Base-by-base conservation (phyloP, 192 early-diverging fungal species). In the Rhizophlyctis rosea region DNA sequence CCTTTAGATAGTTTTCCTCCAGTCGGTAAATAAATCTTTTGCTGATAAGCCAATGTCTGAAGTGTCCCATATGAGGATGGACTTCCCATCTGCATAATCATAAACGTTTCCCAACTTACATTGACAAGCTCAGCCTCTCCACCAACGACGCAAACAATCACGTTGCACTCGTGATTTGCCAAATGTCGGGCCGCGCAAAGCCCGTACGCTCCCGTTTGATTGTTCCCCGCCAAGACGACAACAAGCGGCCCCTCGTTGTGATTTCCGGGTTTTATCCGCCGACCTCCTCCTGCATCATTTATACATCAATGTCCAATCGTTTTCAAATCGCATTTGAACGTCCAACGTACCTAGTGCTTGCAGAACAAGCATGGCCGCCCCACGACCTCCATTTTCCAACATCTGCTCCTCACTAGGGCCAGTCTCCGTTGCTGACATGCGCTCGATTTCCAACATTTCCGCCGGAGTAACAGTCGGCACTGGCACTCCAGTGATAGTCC, bases 341-440 rank as follows among this genome's bases (percentile, higher is more conserved):
- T 1, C 4, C 29, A 4, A 35, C 50, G 47, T 61, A 76, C 76
- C 88, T n/a, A 92, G 64, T 23, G 82, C 83, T 62, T 89, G 86
- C 36, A 92, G 63, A 33, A 79, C 82, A 75, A 91, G 74, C 79
- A 86, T 86, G 24, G 88, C 85, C 13, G 76, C 77, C 25, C 87
- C 80, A 39, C 88, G 76, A 4, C 86, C 91, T 16, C 82, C 91
- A 75, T 91, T 93, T 67, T 93, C 91, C 52, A 90, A 81, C 77
- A 88, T 81, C 61, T 88, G 86, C 44, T 80, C 78, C 2, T 87
- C 81, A 54, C 76, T 86, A 18, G 86, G 84, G 3, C 91, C 89
- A 47, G 81, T 86, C 54, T 89, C 87, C 2, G 50, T 50, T 0
- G 73, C 84, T 34, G 68, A 32, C 16, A 79, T 75, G 25, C 70